Evolutionary conservation across 345 rosid genomes (phyloP).

Genomic region (Eucalyptus victrix): DNA sequence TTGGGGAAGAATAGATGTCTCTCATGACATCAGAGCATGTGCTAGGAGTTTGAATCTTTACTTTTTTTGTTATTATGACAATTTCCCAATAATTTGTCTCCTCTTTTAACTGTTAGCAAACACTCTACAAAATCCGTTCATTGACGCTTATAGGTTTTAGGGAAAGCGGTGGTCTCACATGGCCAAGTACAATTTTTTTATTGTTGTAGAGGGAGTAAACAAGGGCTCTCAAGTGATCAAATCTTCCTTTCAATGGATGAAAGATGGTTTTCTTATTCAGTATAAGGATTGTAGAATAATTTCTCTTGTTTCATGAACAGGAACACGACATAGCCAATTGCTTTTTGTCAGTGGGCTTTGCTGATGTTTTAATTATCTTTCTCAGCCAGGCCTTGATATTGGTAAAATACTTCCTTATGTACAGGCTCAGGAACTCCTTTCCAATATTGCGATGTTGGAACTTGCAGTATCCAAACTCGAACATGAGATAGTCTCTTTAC

Average conservation of each 20-base stretch:
- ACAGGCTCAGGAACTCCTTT: conserved; percentile 71
- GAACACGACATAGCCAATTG: neutral
- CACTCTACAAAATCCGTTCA: neutral
- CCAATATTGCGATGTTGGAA: conserved; percentile 58
- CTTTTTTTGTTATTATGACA: neutral
- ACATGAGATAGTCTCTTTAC: conserved; percentile 67
- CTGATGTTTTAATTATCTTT: neutral
- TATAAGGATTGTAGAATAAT: neutral
- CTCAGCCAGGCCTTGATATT: neutral
- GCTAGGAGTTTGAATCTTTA: neutral
- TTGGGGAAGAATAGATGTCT: neutral
- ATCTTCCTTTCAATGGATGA: neutral
- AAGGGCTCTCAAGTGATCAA: neutral
- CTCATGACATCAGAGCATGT: neutral
- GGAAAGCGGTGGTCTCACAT: neutral
- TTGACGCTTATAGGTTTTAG: neutral
- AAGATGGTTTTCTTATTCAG: neutral
- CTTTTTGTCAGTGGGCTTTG: neutral
- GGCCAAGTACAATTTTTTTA: neutral
- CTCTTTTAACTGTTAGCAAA: neutral
- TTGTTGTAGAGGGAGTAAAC: neutral
- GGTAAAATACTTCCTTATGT: neutral
- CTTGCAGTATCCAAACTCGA: conserved; percentile 61
- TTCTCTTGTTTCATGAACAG: neutral
- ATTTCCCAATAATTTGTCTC: neutral